These are phyloP conservation scores for Coleophoma crateriformis DNA, from an alignment of 2,329 filamentous ascomycete genomes.

Conservation along the genomic window DNA sequence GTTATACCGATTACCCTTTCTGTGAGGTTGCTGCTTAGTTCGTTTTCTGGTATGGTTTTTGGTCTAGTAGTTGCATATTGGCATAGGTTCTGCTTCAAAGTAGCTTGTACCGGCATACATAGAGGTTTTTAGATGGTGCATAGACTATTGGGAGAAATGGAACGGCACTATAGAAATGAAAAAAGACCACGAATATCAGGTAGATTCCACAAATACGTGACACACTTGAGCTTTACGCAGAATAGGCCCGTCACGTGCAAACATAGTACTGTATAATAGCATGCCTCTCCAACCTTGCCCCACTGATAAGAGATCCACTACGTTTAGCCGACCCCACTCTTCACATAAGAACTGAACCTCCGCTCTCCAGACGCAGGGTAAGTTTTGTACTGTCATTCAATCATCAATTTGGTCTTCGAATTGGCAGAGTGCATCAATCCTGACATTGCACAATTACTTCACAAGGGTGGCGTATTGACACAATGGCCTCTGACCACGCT, in stretches of 20 bases:
- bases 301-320: conserved; percentile 2
- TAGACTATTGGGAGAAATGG: not conserved
- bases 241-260: not conserved
- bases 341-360: not conserved
- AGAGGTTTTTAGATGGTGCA: not conserved
- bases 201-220: too few species aligned
- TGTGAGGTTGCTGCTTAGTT: not conserved
- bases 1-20: conserved; percentile 25
- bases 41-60: not conserved
- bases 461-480: not conserved
- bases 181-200: too few species aligned
- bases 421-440: too few species aligned
- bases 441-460: not conserved
- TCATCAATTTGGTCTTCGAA: too few species aligned
- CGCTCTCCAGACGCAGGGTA: not conserved
- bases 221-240: not conserved
- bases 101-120: not conserved
- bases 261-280: not conserved
- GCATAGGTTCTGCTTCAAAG: not conserved
- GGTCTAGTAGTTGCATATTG: too few species aligned
- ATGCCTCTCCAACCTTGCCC: not conserved
- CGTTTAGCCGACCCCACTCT: conserved; percentile 1
- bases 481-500: not conserved
- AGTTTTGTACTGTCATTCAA: too few species aligned
- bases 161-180: not conserved